Base-by-base conservation (phyloP, 2,329 filamentous ascomycete genomes). In the Colletotrichum sp. region DNA sequence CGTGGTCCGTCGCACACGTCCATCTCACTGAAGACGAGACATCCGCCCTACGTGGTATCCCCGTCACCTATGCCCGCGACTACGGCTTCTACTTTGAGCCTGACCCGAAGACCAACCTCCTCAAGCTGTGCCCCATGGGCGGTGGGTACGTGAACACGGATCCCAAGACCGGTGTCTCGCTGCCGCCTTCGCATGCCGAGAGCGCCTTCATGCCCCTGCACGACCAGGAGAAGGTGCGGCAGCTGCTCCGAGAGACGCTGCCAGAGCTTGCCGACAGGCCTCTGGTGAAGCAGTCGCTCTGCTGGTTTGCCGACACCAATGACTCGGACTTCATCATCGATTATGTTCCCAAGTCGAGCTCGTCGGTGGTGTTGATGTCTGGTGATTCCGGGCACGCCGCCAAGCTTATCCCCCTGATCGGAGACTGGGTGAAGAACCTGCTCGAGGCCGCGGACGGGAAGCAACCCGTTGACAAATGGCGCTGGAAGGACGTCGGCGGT, bases 21-120 rank as follows among this genome's bases (percentile, higher is more conserved):
- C 88, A 89, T 64, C 86, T 93, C 2, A 91, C 87, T 0, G 85
- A 89, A 8, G 86, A 87, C 1, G 92, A 94, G 80, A 87, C 89
- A 0, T 86, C 87, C 4, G 83, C 83, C 7, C 87, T 94, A 2
- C 87, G 88, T 3, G 89, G 90, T 4, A 90, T 93, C 13, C 92
- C 92, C 0, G 90, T 92, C 1, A 91, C 89, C 1, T 92, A 92
- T 69, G 89, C 89, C 2, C 88, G 92, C 3, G 92, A 93, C 76
- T 83, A 93, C 0, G 91, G 91, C 0, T 93, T 93, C 85, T 91
- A 92, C 83, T 93, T 93, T 73, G 92, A 93, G 81, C 91, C 92
- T 0, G 92, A 93, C 77, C 88, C 87, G 0, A 85, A 87, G 76
- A 92, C 91, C 0, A 87, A 88, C 26, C 81, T 92, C 6, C 82